These are phyloP conservation scores for Rutidosis leptorrhynchoides DNA, from an alignment of 129 eudicot genomes.

Conservation along the genomic window DNA sequence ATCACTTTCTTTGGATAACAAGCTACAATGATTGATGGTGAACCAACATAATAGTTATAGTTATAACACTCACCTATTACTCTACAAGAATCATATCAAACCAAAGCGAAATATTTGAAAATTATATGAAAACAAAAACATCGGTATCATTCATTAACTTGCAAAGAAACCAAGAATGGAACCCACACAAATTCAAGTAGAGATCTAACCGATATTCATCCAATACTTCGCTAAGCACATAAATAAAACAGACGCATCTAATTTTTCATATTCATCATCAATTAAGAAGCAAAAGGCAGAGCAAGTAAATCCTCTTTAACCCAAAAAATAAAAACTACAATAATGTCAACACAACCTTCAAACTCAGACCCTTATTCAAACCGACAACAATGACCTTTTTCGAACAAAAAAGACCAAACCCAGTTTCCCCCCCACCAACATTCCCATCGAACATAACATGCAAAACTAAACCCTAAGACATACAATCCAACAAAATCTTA, in stretches of 20 bases:
- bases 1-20: no score
- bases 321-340: slow-evolving; percentile 20
- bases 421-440: slow-evolving; percentile 13
- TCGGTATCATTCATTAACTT: background rate
- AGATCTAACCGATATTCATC: background rate
- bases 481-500: slow-evolving; percentile 13
- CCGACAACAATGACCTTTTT: slow-evolving; percentile 20
- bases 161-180: background rate
- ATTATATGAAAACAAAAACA: no score
- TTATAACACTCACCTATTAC: no score
- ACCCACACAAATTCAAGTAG: background rate
- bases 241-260: no score
- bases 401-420: slow-evolving; percentile 17
- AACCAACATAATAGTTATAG: background rate
- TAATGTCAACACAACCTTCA: slow-evolving; percentile 26
- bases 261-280: no score
- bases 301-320: slow-evolving; percentile 19
- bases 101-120: no score
- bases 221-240: background rate
- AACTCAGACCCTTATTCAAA: slow-evolving; percentile 30
- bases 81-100: no score
- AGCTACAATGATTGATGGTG: background rate
- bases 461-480: slow-evolving; percentile 17
- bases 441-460: slow-evolving; percentile 16
- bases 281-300: slow-evolving; percentile 12